Base-by-base conservation (phyloP, 768 basidiomycete species). In the Amanita phalloides region DNA sequence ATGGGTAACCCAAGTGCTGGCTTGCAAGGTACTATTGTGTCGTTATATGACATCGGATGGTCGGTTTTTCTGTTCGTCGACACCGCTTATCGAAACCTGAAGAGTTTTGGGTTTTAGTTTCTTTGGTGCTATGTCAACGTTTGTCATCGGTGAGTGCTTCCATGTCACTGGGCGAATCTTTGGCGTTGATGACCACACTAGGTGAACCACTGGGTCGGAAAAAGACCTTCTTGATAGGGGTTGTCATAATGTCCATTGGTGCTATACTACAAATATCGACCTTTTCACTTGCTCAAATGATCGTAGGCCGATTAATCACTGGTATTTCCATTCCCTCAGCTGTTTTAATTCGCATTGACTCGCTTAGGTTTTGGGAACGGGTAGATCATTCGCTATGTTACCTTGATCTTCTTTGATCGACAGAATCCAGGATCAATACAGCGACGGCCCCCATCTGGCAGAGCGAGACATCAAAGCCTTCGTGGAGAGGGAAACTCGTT, bases 361-460 rank as follows among this genome's bases (percentile, higher is more conserved):
- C 44, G 8, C 9, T 9, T 43, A 74, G 73, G 73, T 32, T 51
- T 76, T 20, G 73, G 74, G 42, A 76, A 76, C 56, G 73, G 74
- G 73, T 70, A 51, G 51, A 58, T 25, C 17, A 20, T 23, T 48
- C 25, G 17, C n/a, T 13, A 9, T 21, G 6, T 35, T 39, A 37
- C 20, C 56, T 43, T 17, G 8, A 35, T 36, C 28, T n/a, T 17
- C 41, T 36, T 14, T 37, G 11, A 11, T 45, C 21, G 44, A 21
- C 20, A 28, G 1, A 14, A 5, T 14, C 10, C 43, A 73, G 73
- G 0, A 66, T 74, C 44, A 73, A 77, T 51, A 76, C 76, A 0
- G 68, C 76, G 2, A 76, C 72, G 10, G 71, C 75, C 1, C 76
- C 76, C 6, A 70, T 76, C 6, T 77, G 74, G 73, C 72, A 76